Conservation (phyloP, 2,329 filamentous ascomycete genomes). For the Tolypocladium endophyticum region DNA sequence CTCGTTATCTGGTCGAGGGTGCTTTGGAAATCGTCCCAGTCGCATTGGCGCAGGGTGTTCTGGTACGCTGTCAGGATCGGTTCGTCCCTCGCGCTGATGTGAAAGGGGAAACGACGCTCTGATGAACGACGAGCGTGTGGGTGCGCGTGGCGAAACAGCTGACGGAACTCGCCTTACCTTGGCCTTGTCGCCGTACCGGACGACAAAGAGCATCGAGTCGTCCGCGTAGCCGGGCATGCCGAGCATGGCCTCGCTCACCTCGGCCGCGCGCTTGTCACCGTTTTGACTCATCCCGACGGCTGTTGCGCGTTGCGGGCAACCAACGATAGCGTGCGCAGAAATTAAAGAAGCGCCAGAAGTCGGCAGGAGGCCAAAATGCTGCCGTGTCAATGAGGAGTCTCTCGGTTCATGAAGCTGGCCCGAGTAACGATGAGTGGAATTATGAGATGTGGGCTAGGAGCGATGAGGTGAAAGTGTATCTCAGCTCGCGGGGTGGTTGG, state of each 20-base stretch:
- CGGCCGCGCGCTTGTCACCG: constrained; percentile 11
- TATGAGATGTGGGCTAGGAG: neutral
- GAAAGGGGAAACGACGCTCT: neutral
- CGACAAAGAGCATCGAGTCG: constrained; percentile 18
- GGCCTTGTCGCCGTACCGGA: constrained; percentile 12
- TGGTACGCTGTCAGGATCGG: neutral
- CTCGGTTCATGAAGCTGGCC: neutral
- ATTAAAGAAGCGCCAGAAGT: neutral
- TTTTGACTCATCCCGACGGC: neutral
- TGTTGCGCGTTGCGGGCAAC: neutral
- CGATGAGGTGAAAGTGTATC: too few species aligned
- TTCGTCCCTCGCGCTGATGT: neutral
- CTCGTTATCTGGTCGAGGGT: constrained; percentile 6
- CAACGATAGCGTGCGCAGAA: neutral
- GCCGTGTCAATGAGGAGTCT: neutral
- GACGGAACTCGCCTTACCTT: constrained; percentile 9
- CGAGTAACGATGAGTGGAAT: neutral
- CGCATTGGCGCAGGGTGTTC: constrained; percentile 13
- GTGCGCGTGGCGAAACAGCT: neutral
- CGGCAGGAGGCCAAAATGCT: neutral
- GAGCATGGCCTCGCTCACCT: constrained; percentile 15
- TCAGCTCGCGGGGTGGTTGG: too few species aligned
- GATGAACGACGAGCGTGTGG: neutral
- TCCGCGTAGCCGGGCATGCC: constrained; percentile 16
- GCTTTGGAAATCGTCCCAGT: constrained; percentile 13